Conservation (phyloP, 257 asterid genomes). For the Scutellaria baicalensis region DNA sequence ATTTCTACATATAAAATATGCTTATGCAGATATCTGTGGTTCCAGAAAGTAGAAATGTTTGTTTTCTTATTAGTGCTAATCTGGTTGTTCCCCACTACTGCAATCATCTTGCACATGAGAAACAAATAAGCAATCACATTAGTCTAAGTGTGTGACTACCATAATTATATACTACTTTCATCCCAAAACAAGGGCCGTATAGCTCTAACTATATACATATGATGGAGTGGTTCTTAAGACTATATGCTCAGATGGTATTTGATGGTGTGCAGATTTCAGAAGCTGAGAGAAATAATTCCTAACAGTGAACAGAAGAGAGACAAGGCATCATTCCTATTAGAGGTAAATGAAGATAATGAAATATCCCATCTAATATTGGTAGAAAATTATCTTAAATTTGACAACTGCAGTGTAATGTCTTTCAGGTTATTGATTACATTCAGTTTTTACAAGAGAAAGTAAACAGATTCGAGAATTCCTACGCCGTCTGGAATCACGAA, state of each 20-base stretch:
- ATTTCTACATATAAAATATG: neutral
- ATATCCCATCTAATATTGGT: neutral
- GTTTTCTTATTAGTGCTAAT: no score
- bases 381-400: neutral
- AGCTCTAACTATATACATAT: no score
- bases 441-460: slow-evolving; percentile 91
- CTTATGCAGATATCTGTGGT: neutral
- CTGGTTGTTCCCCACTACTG: no score
- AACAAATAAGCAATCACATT: no score
- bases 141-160: no score
- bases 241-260: slow-evolving; percentile 5
- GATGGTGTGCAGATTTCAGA: slow-evolving; percentile 62
- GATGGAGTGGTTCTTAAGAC: no score
- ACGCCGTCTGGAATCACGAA: slow-evolving; percentile 66
- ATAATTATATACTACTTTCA: no score
- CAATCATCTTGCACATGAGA: no score
- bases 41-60: neutral
- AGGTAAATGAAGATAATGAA: slow-evolving; percentile 35
- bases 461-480: slow-evolving; percentile 55
- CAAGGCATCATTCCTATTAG: slow-evolving; percentile 91
- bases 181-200: no score
- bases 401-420: slow-evolving; percentile 2
- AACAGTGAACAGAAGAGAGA: slow-evolving; percentile 94
- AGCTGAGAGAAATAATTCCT: slow-evolving; percentile 82
- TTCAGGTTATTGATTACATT: slow-evolving; percentile 87